Evolutionary conservation across 2,329 filamentous ascomycete species (phyloP), one percentile per base, ranked within the genome.

Genomic region (Chrysoporthe austroafricana): DNA sequence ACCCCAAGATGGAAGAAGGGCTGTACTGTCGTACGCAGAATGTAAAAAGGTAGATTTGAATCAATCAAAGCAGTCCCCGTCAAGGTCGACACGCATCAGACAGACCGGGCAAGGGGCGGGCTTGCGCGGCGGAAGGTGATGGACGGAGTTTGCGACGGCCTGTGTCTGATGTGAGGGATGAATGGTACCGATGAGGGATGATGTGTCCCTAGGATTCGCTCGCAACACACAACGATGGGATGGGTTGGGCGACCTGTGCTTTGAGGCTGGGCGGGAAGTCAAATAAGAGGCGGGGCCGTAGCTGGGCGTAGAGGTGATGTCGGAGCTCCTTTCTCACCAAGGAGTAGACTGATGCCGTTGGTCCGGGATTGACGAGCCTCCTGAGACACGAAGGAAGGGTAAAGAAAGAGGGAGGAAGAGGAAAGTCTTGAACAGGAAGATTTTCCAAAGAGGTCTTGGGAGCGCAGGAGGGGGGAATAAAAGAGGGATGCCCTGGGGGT

Each of bases 391-490:
- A 73, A 73, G 73, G 71, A 72, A 73, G 72, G 71, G 73, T 72
- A 71, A 71, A 72, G 72, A 74, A 76, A 75, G 74, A 76, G 74
- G 77, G 75, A 75, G 72, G 73, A 75, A 77, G 77, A 77, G 79
- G 74, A 78, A 77, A 78, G 76, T 80, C 77, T 79, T 78, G 77
- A 77, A 77, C 72, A 77, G 73, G 76, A 77, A 73, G 77, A 78
- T 76, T 73, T 77, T 77, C 77, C 77, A 76, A 69, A 72, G 77
- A 75, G 75, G 73, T 74, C 72, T 74, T 73, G 58, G 72, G 70
- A 63, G 62, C 50, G 61, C 57, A 52, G 32, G 39, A 21, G 39
- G 36, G 57, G 74, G 76, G 78, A 77, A 77, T 74, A 73, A 74
- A 76, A 77, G 76, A 75, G 74, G 75, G 76, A 75, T 74, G 73